Conservation (phyloP, 345 rosid species). For the Linum tenue region DNA sequence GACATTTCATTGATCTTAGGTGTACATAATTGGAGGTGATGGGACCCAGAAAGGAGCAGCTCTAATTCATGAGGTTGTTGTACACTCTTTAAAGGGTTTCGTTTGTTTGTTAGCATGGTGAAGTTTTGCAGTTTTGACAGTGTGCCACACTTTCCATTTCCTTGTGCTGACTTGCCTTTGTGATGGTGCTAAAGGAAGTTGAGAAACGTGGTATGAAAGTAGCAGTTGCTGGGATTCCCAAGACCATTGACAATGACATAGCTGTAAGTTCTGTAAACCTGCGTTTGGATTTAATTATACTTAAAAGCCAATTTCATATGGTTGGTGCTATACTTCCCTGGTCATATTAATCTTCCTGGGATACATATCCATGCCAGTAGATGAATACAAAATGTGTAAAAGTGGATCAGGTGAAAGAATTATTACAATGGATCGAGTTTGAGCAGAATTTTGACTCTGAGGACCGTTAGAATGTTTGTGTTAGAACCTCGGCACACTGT, state of each 20-base stretch:
- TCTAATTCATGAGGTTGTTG: neutral
- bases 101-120: neutral
- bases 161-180: neutral
- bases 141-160: slow-evolving; percentile 8
- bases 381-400: neutral
- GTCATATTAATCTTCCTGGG: neutral
- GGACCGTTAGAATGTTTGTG: too few relatives aligned
- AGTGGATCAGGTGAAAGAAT: neutral
- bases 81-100: neutral
- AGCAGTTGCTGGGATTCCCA: neutral
- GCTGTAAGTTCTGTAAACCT: slow-evolving; percentile 45
- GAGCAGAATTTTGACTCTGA: neutral
- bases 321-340: neutral
- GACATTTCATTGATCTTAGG: slow-evolving; percentile 30
- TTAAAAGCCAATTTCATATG: neutral
- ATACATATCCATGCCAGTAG: neutral
- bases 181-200: neutral
- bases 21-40: slow-evolving; percentile 38
- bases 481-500: too few relatives aligned
- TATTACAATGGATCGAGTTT: neutral
- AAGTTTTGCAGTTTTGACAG: neutral
- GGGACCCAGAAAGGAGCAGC: neutral
- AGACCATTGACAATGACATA: slow-evolving; percentile 9
- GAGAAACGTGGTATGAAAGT: neutral
- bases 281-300: neutral